phyloP scores from a whole-genome alignment of 139 green algal species.

The Marvania coccoides region DNA sequence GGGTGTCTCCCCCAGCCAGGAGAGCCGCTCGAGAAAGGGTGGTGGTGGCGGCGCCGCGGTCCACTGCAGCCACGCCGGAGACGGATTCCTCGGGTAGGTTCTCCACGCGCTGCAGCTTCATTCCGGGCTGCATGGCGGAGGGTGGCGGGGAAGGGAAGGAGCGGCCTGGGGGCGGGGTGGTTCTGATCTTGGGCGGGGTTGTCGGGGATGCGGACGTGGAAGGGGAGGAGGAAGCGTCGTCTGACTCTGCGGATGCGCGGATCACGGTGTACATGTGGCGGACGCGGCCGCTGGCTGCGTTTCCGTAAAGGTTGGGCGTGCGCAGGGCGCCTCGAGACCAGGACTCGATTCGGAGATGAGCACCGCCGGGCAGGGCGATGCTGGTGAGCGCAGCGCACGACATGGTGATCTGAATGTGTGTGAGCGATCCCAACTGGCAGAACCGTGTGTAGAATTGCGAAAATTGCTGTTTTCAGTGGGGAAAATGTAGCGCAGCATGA shows the following conservation, averaged over 20 bases:
- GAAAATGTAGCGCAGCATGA: too few species aligned
- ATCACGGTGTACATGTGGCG: too few species aligned
- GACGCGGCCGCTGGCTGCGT: too few species aligned
- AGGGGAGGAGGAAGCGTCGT: background rate
- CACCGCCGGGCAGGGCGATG: too few species aligned
- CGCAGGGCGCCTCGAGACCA: too few species aligned
- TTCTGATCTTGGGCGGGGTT: background rate
- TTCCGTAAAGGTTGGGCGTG: too few species aligned
- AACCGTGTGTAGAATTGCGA: too few species aligned
- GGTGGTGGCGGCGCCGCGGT: slow-evolving; percentile 1
- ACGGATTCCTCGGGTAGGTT: background rate
- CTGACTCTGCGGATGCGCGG: background rate
- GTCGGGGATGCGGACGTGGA: background rate
- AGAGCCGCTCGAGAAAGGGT: background rate
- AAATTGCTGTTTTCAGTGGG: too few species aligned
- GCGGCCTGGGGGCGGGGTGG: background rate
- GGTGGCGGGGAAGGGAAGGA: background rate
- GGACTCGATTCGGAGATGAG: too few species aligned
- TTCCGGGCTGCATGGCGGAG: background rate
- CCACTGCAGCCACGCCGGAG: slow-evolving; percentile 13
- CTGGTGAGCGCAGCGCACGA: too few species aligned
- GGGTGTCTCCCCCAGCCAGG: slow-evolving; percentile 54
- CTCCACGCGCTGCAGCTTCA: slow-evolving; percentile 5
- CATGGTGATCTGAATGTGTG: too few species aligned
- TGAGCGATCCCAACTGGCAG: too few species aligned